A percentile compares a stretch with the other conserved stretches of the same genome.
These are phyloP conservation scores for Metschnikowia sp. DNA, from an alignment of 805 yeast genomes.

Conservation along the genomic window DNA sequence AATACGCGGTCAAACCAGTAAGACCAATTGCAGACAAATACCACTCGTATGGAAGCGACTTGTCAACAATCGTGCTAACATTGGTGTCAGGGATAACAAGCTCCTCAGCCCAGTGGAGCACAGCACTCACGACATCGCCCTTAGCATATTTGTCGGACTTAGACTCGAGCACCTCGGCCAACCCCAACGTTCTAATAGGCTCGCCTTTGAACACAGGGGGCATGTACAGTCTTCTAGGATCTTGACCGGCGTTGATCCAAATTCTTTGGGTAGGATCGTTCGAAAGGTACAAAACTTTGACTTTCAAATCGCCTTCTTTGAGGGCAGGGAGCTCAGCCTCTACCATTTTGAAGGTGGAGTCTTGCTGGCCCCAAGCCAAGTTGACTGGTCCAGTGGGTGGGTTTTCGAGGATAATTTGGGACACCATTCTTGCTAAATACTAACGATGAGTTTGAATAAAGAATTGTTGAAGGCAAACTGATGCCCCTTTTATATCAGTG, in stretches of 20 bases:
- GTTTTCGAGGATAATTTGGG: constrained; percentile 20
- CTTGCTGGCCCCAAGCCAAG: constrained; percentile 18
- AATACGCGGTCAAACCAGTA: constrained; percentile 61
- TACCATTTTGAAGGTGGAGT: constrained; percentile 30
- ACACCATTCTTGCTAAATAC: constrained; percentile 2
- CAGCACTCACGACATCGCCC: constrained; percentile 44
- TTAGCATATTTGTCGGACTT: constrained; percentile 35
- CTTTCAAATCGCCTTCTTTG: constrained; percentile 39
- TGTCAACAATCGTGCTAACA: constrained; percentile 29
- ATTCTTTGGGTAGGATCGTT: constrained; percentile 65
- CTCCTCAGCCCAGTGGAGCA: constrained; percentile 49
- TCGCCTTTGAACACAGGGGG: constrained; percentile 43
- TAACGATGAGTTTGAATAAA: too few relatives aligned
- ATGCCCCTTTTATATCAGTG: too few relatives aligned
- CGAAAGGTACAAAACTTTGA: constrained; percentile 47
- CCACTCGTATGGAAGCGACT: constrained; percentile 35
- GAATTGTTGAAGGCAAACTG: too few relatives aligned
- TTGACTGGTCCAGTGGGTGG: constrained; percentile 22
- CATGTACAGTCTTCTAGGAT: constrained; percentile 29
- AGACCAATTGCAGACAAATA: constrained; percentile 50
- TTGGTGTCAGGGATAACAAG: constrained; percentile 28
- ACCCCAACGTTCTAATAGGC: constrained; percentile 43
- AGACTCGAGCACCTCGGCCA: constrained; percentile 49
- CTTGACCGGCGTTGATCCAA: constrained; percentile 44
- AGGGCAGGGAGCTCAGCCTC: constrained; percentile 17